Conservation (phyloP, 495 filamentous ascomycete genomes). For the Achaetomiella virescens region DNA sequence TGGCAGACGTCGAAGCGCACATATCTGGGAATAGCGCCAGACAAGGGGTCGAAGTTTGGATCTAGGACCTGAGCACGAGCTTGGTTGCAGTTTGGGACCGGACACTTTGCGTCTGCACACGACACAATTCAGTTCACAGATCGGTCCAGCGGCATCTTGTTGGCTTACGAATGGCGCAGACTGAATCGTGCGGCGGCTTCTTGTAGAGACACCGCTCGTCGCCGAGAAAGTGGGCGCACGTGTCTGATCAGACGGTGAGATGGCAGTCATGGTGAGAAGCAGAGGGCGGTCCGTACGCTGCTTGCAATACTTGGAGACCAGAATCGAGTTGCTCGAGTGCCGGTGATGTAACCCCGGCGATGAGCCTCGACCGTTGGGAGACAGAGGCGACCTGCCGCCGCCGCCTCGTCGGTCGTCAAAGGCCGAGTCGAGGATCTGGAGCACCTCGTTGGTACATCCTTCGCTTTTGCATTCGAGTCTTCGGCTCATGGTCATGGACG, state of each 20-base stretch:
- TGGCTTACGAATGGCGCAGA: slow-evolving; percentile 23
- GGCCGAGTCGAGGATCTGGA: slow-evolving; percentile 19
- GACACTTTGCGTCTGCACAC: slow-evolving; percentile 21
- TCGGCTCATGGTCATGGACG: slow-evolving; percentile 15
- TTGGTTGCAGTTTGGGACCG: slow-evolving; percentile 19
- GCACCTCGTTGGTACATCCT: slow-evolving; percentile 21
- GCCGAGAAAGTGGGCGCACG: slow-evolving; percentile 18
- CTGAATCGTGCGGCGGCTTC: slow-evolving; percentile 23
- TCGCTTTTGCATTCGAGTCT: slow-evolving; percentile 19
- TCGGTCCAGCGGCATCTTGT: background rate
- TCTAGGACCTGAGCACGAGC: slow-evolving; percentile 24
- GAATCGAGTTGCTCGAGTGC: slow-evolving; percentile 11
- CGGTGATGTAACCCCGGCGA: slow-evolving; percentile 10
- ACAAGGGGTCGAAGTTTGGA: slow-evolving; percentile 14
- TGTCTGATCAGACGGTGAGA: slow-evolving; percentile 11
- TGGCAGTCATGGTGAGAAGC: background rate
- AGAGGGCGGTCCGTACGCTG: slow-evolving; percentile 14
- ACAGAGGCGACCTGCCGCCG: slow-evolving; percentile 6
- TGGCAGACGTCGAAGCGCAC: slow-evolving; percentile 22
- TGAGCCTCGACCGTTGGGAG: slow-evolving; percentile 11
- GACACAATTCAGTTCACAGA: background rate
- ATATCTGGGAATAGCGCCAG: slow-evolving; percentile 16
- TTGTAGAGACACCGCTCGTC: slow-evolving; percentile 21
- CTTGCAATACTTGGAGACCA: slow-evolving; percentile 22
- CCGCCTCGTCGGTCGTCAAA: slow-evolving; percentile 13